Base-by-base conservation (phyloP, 1,139 yeast species). In the Yamadazyma atmosphaerica region DNA sequence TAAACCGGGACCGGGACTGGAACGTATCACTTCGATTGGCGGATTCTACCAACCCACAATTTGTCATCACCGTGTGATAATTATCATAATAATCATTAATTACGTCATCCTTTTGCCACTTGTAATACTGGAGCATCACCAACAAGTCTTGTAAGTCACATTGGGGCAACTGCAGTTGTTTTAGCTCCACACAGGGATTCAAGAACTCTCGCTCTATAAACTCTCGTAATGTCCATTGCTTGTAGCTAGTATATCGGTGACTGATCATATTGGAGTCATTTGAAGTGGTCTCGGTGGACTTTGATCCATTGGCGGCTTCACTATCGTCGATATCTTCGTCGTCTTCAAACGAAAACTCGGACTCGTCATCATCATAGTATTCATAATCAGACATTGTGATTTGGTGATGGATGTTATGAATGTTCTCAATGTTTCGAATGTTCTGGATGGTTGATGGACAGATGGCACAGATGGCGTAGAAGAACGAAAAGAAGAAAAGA, bases 51-150 rank as follows among this genome's bases (percentile, higher is more conserved):
- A 83, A 49, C 1, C 92, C 90, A 25, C 81, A 75, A 11, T 60
- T 61, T 4, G 55, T 50, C 26, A 75, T 56, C 2, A 83, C 66
- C 12, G 60, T 56, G 4, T 61, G 65, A 37, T 75, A 66, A 43
- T 79, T 65, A 35, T 77, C 83, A 52, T 84, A 80, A 61, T 75
- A 86, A 33, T 72, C 74, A 44, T 87, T 90, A 38, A 86, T 67
- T 30, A 87, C 71, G 37, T 76, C 76, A 42, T 86, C 94, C 33
- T 77, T 75, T 55, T 83, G 87, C 96, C 96, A 88, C 35, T 75
- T 72, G 56, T 70, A 83, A 40, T 67, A 59, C 37, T 83, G 80
- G 31, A 87, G 65, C 55, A 89, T 61, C 2, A 65, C 52, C 25
- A 80, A 60, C 17, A 79, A 56, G 10, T 78, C 76, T 38, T 69